Conservation (phyloP, 306 rosid species). For the Glycine tomentella region DNA sequence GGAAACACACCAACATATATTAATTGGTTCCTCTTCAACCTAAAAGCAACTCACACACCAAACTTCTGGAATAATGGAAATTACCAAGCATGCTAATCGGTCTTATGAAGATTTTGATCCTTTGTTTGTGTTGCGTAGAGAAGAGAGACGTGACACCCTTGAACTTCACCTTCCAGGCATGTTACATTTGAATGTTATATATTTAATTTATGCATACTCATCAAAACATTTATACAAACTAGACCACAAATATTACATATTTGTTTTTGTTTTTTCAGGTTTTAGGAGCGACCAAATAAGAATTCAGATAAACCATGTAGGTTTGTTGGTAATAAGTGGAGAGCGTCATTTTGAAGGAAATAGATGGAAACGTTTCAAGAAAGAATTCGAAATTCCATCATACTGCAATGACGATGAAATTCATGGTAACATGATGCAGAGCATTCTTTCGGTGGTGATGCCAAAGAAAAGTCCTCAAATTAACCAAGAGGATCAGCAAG, state of each 20-base stretch:
- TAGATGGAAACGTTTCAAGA: slow-evolving; percentile 55
- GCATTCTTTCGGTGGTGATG: slow-evolving; percentile 51
- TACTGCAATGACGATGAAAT: slow-evolving; percentile 45
- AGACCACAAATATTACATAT: neutral
- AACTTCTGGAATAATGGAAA: slow-evolving; percentile 44
- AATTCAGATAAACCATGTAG: slow-evolving; percentile 54
- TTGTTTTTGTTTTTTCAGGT: slow-evolving; percentile 41
- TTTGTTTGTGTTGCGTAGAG: slow-evolving; percentile 47
- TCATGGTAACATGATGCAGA: slow-evolving; percentile 43
- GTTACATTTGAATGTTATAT: neutral
- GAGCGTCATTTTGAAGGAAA: slow-evolving; percentile 45
- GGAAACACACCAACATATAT: neutral
- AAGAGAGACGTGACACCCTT: slow-evolving; percentile 51
- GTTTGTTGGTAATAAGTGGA: slow-evolving; percentile 52
- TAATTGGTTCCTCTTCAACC: slow-evolving; percentile 16
- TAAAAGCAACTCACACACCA: slow-evolving; percentile 13
- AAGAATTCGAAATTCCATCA: slow-evolving; percentile 50
- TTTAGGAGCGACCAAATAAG: slow-evolving; percentile 55
- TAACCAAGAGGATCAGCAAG: neutral
- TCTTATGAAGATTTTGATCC: slow-evolving; percentile 59
- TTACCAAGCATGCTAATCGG: slow-evolving; percentile 29
- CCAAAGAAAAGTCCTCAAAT: slow-evolving; percentile 39
- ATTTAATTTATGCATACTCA: too few species aligned
- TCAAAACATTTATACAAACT: too few species aligned
- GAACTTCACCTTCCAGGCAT: slow-evolving; percentile 60